Evolutionary conservation across 805 yeast genomes (phyloP).

Genomic region (Saturnispora silvae): DNA sequence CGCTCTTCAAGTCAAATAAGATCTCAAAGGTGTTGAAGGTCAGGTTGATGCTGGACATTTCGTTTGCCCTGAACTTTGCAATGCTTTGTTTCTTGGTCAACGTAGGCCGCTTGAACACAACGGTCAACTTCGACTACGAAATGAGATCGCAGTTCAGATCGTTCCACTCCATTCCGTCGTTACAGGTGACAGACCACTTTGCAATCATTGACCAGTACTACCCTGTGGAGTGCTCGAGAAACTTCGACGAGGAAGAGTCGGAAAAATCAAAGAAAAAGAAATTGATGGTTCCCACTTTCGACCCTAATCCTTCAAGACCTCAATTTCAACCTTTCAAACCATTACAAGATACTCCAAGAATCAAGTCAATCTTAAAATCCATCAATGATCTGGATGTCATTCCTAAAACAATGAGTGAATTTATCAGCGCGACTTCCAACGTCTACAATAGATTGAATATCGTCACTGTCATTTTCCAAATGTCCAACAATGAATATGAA

Average conservation of each 20-base stretch:
- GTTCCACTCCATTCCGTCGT: constrained; percentile 84
- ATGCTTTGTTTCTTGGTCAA: constrained; percentile 67
- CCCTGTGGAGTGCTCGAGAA: constrained; percentile 13
- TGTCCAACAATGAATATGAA: constrained; percentile 48
- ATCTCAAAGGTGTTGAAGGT: constrained; percentile 78
- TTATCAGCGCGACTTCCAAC: constrained; percentile 21
- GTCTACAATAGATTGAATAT: constrained; percentile 36
- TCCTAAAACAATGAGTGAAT: constrained; percentile 35
- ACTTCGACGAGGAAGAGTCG: constrained; percentile 13
- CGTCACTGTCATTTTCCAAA: constrained; percentile 61
- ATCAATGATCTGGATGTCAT: constrained; percentile 62
- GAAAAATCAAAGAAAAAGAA: constrained; percentile 12
- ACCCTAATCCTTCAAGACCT: constrained; percentile 29
- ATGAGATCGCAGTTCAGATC: constrained; percentile 92
- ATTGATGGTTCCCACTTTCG: neutral
- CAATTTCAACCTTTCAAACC: no score
- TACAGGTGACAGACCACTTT: constrained; percentile 56
- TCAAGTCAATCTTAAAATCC: constrained; percentile 81
- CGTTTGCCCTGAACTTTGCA: constrained; percentile 27
- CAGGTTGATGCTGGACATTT: constrained; percentile 52
- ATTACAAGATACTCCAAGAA: constrained; percentile 91
- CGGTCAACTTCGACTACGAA: constrained; percentile 87
- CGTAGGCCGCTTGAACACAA: constrained; percentile 89
- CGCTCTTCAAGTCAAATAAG: constrained; percentile 73
- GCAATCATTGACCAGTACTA: constrained; percentile 20